Evolutionary conservation across 2,329 filamentous ascomycete species (phyloP).

Genomic region (Fusarium nurragi): DNA sequence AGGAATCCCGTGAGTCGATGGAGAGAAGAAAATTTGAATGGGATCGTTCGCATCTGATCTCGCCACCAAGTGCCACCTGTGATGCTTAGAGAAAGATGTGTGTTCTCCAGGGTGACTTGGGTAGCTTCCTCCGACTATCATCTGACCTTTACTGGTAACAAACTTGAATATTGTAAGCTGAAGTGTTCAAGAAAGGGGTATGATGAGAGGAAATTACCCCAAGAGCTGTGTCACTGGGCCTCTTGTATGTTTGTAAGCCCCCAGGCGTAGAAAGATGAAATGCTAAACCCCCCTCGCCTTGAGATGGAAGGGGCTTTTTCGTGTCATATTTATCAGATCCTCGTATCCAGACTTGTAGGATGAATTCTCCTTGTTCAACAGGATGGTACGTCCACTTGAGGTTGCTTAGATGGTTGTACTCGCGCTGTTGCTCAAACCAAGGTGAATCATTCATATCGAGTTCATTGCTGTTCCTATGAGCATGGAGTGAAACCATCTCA

Average conservation of each 20-base stretch:
- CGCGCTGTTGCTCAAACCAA: neutral
- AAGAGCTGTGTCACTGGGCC: constrained; percentile 11
- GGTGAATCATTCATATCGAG: accelerated
- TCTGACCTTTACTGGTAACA: neutral
- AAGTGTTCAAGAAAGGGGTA: accelerated
- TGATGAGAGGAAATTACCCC: neutral
- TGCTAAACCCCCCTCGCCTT: neutral
- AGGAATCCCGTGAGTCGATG: constrained; percentile 1
- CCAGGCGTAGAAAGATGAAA: constrained; percentile 2
- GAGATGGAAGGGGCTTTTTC: neutral
- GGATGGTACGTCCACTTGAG: constrained; percentile 17
- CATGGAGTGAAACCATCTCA: constrained; percentile 6
- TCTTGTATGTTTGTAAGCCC: constrained; percentile 7
- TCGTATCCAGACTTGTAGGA: constrained; percentile 23
- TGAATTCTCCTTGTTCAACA: neutral
- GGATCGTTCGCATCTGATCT: neutral
- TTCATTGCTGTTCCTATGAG: neutral
- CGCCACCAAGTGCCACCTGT: neutral
- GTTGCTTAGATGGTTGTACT: neutral
- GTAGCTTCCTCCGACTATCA: neutral
- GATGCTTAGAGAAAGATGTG: neutral
- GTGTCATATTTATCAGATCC: neutral
- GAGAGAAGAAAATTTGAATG: neutral
- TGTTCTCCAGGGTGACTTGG: neutral
- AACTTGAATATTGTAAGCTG: neutral